Evolutionary conservation across 768 basidiomycete species (phyloP), one percentile per base, ranked within the genome.

Genomic region (Lepiota brunneoincarnata): DNA sequence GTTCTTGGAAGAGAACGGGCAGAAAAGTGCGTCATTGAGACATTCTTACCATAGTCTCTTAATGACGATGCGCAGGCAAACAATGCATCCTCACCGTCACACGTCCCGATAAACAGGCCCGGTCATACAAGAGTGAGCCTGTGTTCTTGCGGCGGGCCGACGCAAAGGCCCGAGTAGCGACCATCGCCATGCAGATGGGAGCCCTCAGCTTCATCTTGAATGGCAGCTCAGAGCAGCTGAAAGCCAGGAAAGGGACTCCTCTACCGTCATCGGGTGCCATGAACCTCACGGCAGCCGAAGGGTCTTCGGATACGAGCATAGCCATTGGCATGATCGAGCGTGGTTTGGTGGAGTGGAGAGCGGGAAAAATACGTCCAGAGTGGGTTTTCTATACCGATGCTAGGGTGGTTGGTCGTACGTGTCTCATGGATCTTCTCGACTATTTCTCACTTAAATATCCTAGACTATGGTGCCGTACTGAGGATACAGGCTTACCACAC

Each of bases 11-110:
- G 49, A 50, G 31, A 50, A 41, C 26, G 49, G 49, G n/a, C 49
- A 41, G 49, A 41, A 50, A 39, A 50, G 49, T 50, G 17, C 11
- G 49, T 49, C 14, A 12, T 41, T 12, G 24, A 1, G 80, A 57
- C 48, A 68, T 63, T 4, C 46, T 11, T 41, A 55, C 23, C 24
- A 49, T 2, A 34, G 26, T 23, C 41, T 49, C 20, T n/a, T 36
- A 6, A 42, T 50, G n/a, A 41, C 10, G 35, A 45, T 6, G 31
- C 43, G 6, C 61, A 87, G 83, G 63, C 55, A 83, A 80, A 61
- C 78, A 79, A 49, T 86, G 86, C 58, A 82, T 83, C 45, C 63
- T 87, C 37, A 84, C 82, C 1, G 79, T 87, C 54, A 79, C 73
- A 1, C 80, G 77, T 18, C 83, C 82, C 0, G 73, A 79, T 28